A percentile compares a stretch with the other conserved stretches of the same genome.
Evolutionary conservation across 805 yeast genomes (phyloP).

Genomic region (Blastobotrys muscicola): DNA sequence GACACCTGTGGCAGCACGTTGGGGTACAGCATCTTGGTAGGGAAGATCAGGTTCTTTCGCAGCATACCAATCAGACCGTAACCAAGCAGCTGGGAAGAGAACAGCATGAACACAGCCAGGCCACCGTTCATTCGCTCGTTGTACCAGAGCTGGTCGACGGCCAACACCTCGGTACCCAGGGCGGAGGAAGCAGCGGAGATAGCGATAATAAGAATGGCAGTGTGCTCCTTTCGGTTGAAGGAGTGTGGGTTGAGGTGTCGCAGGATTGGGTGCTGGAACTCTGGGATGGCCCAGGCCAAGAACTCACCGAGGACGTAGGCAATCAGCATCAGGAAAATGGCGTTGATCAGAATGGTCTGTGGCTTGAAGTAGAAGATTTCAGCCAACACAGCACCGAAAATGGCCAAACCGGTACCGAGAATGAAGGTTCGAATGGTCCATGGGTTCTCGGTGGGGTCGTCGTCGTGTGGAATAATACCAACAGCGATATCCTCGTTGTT

Average conservation of each 20-base stretch:
- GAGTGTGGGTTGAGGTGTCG: constrained; percentile 35
- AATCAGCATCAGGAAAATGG: constrained; percentile 28
- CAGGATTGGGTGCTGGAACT: constrained; percentile 14
- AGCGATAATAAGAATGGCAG: constrained; percentile 31
- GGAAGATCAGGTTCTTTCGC: constrained; percentile 49
- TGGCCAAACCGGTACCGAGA: constrained; percentile 28
- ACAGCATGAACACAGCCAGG: constrained; percentile 24
- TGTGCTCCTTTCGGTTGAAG: constrained; percentile 38
- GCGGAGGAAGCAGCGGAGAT: constrained; percentile 31
- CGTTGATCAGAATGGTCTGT: constrained; percentile 28
- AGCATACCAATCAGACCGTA: constrained; percentile 58
- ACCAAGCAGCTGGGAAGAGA: constrained; percentile 49
- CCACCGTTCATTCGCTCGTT: constrained; percentile 6
- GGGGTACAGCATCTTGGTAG: constrained; percentile 59
- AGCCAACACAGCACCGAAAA: constrained; percentile 29
- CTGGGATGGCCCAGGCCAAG: constrained; percentile 23
- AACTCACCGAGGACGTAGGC: constrained; percentile 27
- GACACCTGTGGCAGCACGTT: constrained; percentile 49
- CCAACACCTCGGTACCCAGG: constrained; percentile 34
- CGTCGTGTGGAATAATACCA: constrained; percentile 17
- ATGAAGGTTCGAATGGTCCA: constrained; percentile 33
- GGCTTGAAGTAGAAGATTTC: constrained; percentile 31
- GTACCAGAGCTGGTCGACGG: constrained; percentile 29
- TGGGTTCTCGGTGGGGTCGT: constrained; percentile 29
- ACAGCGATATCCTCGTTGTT: constrained; percentile 10